Evolutionary conservation across 176 grass and related monocot species (phyloP).

Genomic region (Aegilops tauschii): DNA sequence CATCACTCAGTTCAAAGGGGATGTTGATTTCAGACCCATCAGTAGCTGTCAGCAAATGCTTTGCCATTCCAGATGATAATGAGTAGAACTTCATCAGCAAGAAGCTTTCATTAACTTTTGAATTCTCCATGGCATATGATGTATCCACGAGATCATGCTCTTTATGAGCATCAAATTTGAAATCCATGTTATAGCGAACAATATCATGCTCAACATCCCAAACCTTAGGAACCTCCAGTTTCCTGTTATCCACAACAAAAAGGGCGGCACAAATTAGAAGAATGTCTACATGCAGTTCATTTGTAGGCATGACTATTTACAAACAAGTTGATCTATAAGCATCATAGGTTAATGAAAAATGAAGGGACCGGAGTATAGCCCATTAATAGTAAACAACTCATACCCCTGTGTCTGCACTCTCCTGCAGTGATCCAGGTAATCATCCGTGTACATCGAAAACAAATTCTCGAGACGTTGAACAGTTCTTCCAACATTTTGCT

Average conservation of each 20-base stretch:
- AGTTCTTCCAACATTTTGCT: slow-evolving; percentile 39
- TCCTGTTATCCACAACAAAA: slow-evolving; percentile 41
- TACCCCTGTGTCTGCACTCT: slow-evolving; percentile 48
- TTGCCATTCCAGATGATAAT: slow-evolving; percentile 63
- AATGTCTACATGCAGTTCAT: not conserved
- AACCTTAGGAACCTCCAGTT: slow-evolving; percentile 53
- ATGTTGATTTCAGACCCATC: slow-evolving; percentile 70
- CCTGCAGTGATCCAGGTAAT: slow-evolving; percentile 56
- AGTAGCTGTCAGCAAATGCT: slow-evolving; percentile 67
- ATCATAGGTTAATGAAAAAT: no score
- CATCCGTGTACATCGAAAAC: slow-evolving; percentile 74
- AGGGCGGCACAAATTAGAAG: not conserved
- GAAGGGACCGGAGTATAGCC: not conserved
- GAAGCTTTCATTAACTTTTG: slow-evolving; percentile 79
- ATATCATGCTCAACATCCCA: slow-evolving; percentile 52
- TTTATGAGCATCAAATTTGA: slow-evolving; percentile 3
- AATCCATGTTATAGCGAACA: slow-evolving; percentile 40
- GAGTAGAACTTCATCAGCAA: slow-evolving; percentile 90
- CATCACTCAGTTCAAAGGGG: slow-evolving; percentile 79
- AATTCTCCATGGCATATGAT: slow-evolving; percentile 49
- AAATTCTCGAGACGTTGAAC: slow-evolving; percentile 59
- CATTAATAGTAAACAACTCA: not conserved
- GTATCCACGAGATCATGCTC: slow-evolving; percentile 25
- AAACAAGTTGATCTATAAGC: not conserved
- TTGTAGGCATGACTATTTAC: not conserved